A percentile compares a stretch with the other conserved stretches of the same genome.
Evolutionary conservation across 495 filamentous ascomycete species (phyloP).

Genomic region (Corynascus novoguineensis): DNA sequence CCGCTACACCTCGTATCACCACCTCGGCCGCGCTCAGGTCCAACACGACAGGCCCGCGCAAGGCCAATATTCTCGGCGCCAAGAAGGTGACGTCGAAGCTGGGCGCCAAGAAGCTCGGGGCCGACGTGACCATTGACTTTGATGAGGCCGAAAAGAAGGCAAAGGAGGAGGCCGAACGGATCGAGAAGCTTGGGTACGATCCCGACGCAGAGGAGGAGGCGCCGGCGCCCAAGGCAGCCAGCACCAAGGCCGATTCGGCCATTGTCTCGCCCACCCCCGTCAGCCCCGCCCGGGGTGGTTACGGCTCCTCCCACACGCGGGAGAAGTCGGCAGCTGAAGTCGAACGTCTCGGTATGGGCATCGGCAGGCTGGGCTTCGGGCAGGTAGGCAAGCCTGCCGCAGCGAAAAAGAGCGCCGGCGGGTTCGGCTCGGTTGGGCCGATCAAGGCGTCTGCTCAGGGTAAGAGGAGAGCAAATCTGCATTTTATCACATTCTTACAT

Average conservation of each 20-base stretch:
- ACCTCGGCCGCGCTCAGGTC: slow-evolving; percentile 71
- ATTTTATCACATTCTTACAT: not conserved
- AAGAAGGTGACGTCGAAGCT: slow-evolving; percentile 89
- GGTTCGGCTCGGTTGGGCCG: slow-evolving; percentile 79
- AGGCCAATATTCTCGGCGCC: slow-evolving; percentile 77
- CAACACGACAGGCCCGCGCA: slow-evolving; percentile 56
- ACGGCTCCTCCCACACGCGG: slow-evolving; percentile 56
- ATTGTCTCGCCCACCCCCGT: slow-evolving; percentile 71
- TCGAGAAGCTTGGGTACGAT: slow-evolving; percentile 97
- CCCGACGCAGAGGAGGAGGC: slow-evolving; percentile 74
- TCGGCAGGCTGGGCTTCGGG: slow-evolving; percentile 83
- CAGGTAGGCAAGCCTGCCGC: slow-evolving; percentile 60
- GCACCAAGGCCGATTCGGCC: slow-evolving; percentile 31
- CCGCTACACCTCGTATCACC: slow-evolving; percentile 64
- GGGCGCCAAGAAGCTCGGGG: slow-evolving; percentile 81
- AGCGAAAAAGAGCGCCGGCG: slow-evolving; percentile 67
- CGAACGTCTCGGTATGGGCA: slow-evolving; percentile 87
- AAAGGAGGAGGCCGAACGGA: slow-evolving; percentile 93
- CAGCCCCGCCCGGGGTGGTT: slow-evolving; percentile 55
- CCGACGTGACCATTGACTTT: slow-evolving; percentile 74
- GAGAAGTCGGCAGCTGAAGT: slow-evolving; percentile 63
- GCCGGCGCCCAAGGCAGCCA: slow-evolving; percentile 45
- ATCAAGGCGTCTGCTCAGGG: slow-evolving; percentile 64
- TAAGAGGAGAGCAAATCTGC: too few relatives aligned
- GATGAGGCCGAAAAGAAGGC: slow-evolving; percentile 96